Evolutionary conservation across 2,329 filamentous ascomycete genomes (phyloP), one percentile per base, ranked within the genome.

Genomic region (Clonostachys rosea): DNA sequence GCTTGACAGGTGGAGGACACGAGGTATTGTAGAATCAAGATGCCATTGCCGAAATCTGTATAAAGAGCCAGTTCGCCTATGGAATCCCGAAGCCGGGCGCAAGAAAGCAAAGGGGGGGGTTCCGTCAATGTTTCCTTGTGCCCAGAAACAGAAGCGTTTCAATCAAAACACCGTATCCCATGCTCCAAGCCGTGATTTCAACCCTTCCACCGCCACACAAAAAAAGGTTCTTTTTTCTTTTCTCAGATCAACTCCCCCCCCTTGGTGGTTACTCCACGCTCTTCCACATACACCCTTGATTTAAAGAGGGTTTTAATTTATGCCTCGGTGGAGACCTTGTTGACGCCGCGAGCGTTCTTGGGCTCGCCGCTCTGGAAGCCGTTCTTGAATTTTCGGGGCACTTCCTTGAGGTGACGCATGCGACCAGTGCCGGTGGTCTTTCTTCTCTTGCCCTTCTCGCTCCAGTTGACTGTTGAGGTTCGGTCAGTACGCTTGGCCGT

Each of bases 401-500:
- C 86, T 66, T 81, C 83, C 83, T 95, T 95, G 72, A 99, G 83
- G 79, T 91, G 89, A 71, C 90, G 85, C 86, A 91, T 94, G 75
- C 94, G 89, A 74, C 94, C 94, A 69, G 90, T 92, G 67, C 94
- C 94, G 71, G 89, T 92, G 69, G 92, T 96, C 91, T 96, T 97
- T 87, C 94, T 95, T 76, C 94, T 84, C 90, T 97, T 97, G 66
- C 91, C 92, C 89, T 99, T 99, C 85, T 97, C 92, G 75, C 89
- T 84, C 94, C 94, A 99, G 89, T 99, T 96, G 87, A 86, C 92
- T 97, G 70, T 70, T 53, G 34, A 13, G 34, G 14, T 44, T 12
- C 44, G 18, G 43, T 46, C 37, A 39, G 57, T 56, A 45, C 57
- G 54, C 51, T 52, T 52, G 40, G 30, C 43, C 30, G 33, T 16